Percentiles rank a stretch among this genome's conserved stretches.
These are phyloP conservation scores for Vaccinium vitisidaea DNA, from an alignment of 148 eudicot genomes.

Conservation along the genomic window DNA sequence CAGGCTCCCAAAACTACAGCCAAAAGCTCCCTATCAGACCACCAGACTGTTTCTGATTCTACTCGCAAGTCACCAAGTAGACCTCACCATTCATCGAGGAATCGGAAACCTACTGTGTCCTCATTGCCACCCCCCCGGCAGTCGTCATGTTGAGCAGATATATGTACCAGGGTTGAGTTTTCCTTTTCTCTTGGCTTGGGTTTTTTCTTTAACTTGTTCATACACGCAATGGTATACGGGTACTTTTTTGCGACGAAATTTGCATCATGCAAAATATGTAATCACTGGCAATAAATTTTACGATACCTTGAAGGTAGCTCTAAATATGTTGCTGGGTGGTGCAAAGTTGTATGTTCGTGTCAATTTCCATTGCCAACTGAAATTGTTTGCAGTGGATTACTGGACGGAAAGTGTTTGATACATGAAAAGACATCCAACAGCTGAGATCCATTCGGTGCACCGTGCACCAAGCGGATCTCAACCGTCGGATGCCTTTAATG, in stretches of 20 bases:
- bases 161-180: background rate
- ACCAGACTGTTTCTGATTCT: slow-evolving; percentile 32
- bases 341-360: background rate
- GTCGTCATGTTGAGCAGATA: slow-evolving; percentile 34
- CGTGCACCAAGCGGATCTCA: no score
- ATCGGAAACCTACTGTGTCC: slow-evolving; percentile 48
- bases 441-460: no score
- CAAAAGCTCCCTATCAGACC: slow-evolving; percentile 30
- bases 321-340: background rate
- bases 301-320: background rate
- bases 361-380: background rate
- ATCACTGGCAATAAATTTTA: background rate
- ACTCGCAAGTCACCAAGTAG: slow-evolving; percentile 33
- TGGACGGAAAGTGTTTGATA: no score
- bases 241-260: background rate
- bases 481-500: no score
- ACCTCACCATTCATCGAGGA: slow-evolving; percentile 41
- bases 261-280: background rate
- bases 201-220: background rate
- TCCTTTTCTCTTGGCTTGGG: background rate
- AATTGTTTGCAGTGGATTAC: slow-evolving; percentile 10
- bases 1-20: slow-evolving; percentile 42
- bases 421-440: no score
- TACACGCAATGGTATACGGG: background rate
- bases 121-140: slow-evolving; percentile 50